Evolutionary conservation across 108 stramenopile genomes (phyloP).

Genomic region (Cylindrotheca fusiformis): DNA sequence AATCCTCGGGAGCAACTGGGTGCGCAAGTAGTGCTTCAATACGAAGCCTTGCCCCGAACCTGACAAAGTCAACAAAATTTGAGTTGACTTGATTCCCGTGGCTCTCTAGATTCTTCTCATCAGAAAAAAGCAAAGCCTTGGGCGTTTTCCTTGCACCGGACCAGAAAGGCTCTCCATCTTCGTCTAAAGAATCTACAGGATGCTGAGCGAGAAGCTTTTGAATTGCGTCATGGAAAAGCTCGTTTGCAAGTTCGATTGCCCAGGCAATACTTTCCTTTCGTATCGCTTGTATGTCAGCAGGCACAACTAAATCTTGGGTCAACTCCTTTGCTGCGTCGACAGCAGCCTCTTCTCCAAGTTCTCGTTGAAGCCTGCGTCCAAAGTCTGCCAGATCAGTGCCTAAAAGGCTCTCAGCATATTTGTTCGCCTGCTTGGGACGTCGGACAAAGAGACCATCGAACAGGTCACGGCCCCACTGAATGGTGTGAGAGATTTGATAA

Average conservation of each 20-base stretch:
- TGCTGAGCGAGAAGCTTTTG: constrained; percentile 69
- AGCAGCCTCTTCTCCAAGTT: constrained; percentile 67
- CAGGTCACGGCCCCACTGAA: constrained; percentile 87
- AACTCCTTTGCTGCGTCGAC: constrained; percentile 64
- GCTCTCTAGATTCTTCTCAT: constrained; percentile 18
- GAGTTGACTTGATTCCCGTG: constrained; percentile 64
- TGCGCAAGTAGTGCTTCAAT: constrained; percentile 48
- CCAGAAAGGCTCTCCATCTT: constrained; percentile 95
- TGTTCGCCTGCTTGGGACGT: constrained; percentile 76
- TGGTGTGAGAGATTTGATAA: constrained; percentile 86
- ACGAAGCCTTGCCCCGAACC: constrained; percentile 64
- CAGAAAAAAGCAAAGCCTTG: constrained; percentile 42
- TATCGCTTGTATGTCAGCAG: constrained; percentile 6
- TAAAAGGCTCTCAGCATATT: constrained; percentile 43
- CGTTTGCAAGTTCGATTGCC: constrained; percentile 54
- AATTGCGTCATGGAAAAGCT: constrained; percentile 57
- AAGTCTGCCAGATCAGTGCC: constrained; percentile 33
- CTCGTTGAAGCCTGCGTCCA: constrained; percentile 35
- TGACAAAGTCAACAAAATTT: constrained; percentile 76
- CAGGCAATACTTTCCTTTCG: constrained; percentile 47
- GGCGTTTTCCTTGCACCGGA: constrained; percentile 77
- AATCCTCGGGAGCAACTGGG: neutral
- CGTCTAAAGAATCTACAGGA: constrained; percentile 89
- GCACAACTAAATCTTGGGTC: constrained; percentile 48
- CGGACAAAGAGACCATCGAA: constrained; percentile 81